Percentiles rank a stretch among this genome's conserved stretches.
Conservation (phyloP, 495 filamentous ascomycete species). For the Penicillium subrubescens region DNA sequence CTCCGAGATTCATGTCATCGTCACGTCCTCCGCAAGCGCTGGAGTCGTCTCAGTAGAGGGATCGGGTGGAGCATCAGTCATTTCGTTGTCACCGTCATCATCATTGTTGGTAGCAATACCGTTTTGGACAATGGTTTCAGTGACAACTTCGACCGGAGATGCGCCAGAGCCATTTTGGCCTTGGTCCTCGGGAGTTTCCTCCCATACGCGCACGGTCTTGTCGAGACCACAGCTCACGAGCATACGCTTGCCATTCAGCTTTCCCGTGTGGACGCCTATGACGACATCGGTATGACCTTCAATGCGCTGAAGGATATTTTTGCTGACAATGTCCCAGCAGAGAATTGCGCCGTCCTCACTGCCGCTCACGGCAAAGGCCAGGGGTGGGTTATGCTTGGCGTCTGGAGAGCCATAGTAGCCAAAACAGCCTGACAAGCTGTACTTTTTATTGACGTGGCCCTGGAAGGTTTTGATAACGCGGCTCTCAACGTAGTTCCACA, state of each 20-base stretch:
- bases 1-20: conserved; percentile 25
- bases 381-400: conserved; percentile 33
- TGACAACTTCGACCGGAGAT: not conserved
- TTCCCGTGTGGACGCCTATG: conserved; percentile 73
- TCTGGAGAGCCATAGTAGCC: conserved; percentile 59
- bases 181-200: conserved; percentile 36
- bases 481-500: conserved; percentile 94
- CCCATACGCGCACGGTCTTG: conserved; percentile 65
- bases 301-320: conserved; percentile 73
- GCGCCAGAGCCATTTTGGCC: conserved; percentile 3
- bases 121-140: not conserved
- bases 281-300: conserved; percentile 79
- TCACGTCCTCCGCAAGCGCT: conserved; percentile 28
- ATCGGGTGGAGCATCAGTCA: conserved; percentile 24
- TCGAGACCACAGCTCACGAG: conserved; percentile 68
- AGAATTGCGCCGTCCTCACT: conserved; percentile 86
- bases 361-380: conserved; percentile 70
- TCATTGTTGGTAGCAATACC: conserved; percentile 10
- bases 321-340: conserved; percentile 87
- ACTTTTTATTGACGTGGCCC: conserved; percentile 84
- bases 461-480: conserved; percentile 95
- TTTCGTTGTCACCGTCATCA: conserved; percentile 24
- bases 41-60: conserved; percentile 22
- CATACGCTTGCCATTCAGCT: conserved; percentile 36
- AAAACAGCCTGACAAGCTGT: conserved; percentile 80